These are phyloP conservation scores for Ustulina deusta DNA, from an alignment of 2,329 filamentous ascomycete species.

Conservation along the genomic window DNA sequence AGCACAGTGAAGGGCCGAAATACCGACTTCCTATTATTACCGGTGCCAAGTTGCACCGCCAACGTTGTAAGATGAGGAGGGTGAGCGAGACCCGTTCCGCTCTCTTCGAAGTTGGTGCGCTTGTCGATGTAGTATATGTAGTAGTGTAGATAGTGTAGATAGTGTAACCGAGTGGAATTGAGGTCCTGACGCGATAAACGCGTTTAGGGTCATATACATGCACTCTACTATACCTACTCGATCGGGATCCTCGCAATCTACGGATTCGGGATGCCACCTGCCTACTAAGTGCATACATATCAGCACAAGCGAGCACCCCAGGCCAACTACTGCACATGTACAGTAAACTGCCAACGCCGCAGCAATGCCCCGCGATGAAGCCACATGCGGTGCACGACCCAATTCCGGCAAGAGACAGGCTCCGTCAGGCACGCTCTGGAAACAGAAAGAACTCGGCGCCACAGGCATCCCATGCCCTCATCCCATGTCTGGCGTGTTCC, in stretches of 20 bases:
- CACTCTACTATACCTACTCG: background rate
- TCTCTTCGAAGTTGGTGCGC: no score
- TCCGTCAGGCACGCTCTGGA: background rate
- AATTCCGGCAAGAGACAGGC: slow-evolving; percentile 20
- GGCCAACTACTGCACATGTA: no score
- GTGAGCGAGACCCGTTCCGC: no score
- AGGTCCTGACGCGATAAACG: background rate
- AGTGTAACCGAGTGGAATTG: no score
- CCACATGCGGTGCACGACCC: slow-evolving; percentile 10
- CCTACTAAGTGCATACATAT: no score
- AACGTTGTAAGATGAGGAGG: no score
- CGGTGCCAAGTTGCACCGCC: no score
- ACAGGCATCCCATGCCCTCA: background rate
- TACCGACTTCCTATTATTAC: background rate
- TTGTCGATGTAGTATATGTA: no score
- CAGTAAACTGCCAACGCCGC: background rate
- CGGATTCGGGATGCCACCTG: no score
- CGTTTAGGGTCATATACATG: background rate
- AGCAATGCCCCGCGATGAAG: slow-evolving; percentile 7
- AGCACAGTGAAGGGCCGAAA: slow-evolving; percentile 6
- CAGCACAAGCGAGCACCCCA: background rate
- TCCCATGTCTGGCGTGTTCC: background rate
- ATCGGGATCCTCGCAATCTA: background rate
- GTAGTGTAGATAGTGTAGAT: no score
- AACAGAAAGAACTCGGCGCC: background rate